Conservation (phyloP, 106 monocot species). For the Gastrodia elata region DNA sequence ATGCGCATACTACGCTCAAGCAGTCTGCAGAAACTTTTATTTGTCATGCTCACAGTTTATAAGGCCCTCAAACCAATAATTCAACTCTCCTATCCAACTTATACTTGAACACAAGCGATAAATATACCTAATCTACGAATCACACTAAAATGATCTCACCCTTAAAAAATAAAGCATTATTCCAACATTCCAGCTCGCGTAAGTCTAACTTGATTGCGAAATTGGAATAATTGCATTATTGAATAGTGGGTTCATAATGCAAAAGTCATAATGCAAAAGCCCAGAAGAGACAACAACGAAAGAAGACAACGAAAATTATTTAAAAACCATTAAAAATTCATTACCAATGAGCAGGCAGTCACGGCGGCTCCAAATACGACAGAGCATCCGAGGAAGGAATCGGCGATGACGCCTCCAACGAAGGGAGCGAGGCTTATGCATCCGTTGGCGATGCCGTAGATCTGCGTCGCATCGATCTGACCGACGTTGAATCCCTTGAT, state of each 20-base stretch:
- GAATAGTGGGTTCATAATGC: neutral
- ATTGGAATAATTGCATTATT: neutral
- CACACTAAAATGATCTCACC: too few relatives aligned
- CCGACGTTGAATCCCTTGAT: slow-evolving; percentile 46
- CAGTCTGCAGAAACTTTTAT: too few relatives aligned
- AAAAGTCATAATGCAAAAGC: neutral
- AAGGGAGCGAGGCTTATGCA: slow-evolving; percentile 46
- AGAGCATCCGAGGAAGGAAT: slow-evolving; percentile 59
- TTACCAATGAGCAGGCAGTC: slow-evolving; percentile 31
- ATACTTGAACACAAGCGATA: too few relatives aligned
- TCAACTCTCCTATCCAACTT: too few relatives aligned
- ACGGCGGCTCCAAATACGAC: slow-evolving; percentile 28
- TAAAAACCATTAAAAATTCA: neutral
- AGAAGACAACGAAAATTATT: neutral
- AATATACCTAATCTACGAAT: too few relatives aligned
- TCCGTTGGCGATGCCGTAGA: slow-evolving; percentile 40
- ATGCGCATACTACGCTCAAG: too few relatives aligned
- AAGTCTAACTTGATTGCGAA: neutral
- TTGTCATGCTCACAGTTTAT: too few relatives aligned
- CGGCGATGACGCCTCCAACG: slow-evolving; percentile 48
- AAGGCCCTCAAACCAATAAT: too few relatives aligned
- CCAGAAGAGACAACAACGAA: neutral
- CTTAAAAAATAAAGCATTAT: too few relatives aligned
- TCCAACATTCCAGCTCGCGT: too few relatives aligned
- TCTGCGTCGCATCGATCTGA: slow-evolving; percentile 57